Base-by-base conservation (phyloP, 495 filamentous ascomycete genomes). In the Talaromyces borbonicus region DNA sequence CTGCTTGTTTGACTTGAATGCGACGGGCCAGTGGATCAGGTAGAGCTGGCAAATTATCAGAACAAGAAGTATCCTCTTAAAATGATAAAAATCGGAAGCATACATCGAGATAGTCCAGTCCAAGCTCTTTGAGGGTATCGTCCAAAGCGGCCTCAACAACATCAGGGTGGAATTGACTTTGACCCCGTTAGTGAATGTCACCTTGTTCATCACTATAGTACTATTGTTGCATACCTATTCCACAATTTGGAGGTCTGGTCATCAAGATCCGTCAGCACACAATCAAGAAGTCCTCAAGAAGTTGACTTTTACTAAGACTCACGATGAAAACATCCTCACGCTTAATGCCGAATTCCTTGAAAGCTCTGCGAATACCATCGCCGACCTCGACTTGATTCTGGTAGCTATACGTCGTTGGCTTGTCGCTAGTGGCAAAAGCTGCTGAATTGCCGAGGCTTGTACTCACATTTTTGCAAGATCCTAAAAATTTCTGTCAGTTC, bases 21-120 rank as follows among this genome's bases (percentile, higher is more conserved):
- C 55, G 22, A 71, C 66, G 51, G 71, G 71, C 66, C 66, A 74
- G 64, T 74, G 71, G 38, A 74, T 64, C 31, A 74, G 69, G 62
- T 73, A 74, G 19, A 74, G 66, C 63, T 67, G n/a, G n/a, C n/a
- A 38, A 1, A n/a, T 8, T 8, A 1, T 14, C 58, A 39, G 52
- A 49, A 26, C 0, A 6, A 9, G 12, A 5, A 23, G 8, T 27
- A 14, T 12, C 1, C 9, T 33, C 31, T 5, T 0, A 38, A 4
- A 5, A 38, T 38, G 4, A 1, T 8, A n/a, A 2, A 9, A 41
- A 4, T 23, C n/a, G 1, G 22, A 4, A 19, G 1, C 63, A 11
- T 61, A 69, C 64, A 49, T 73, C 69, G 46, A 73, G 64, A 54
- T 73, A 73, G 8, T 72, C 68, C 26, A 73, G 61, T 43, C 65